These are phyloP conservation scores for Brassica carinata DNA, from an alignment of 345 rosid genomes.

Conservation along the genomic window DNA sequence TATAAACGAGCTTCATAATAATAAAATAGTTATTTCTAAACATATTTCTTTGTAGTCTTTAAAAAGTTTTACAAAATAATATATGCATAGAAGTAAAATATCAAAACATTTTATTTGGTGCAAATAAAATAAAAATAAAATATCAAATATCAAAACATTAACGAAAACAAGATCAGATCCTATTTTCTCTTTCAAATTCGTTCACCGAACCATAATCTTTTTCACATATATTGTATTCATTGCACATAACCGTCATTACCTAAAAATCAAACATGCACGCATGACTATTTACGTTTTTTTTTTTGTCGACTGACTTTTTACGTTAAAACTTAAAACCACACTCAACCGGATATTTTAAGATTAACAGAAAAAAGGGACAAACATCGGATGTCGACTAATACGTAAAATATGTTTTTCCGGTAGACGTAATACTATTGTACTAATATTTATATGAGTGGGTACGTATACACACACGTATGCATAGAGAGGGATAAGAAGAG, in stretches of 20 bases:
- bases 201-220: neutral
- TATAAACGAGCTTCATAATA: neutral
- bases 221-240: neutral
- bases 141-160: neutral
- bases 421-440: neutral
- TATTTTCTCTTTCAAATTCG: neutral
- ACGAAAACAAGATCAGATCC: neutral
- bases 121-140: neutral
- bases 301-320: neutral
- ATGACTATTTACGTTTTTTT: neutral
- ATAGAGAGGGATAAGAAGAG: neutral
- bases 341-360: neutral
- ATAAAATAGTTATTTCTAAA: neutral
- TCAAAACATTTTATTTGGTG: neutral
- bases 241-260: neutral
- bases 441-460: constrained; percentile 14
- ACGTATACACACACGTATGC: neutral
- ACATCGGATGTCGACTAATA: neutral
- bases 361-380: neutral
- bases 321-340: neutral
- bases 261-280: neutral
- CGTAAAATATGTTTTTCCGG: neutral
- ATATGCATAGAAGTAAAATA: neutral
- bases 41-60: neutral
- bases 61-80: neutral